A percentile compares a stretch with the other conserved stretches of the same genome.
Conservation (phyloP, 176 grass and related monocot genomes). For the Microstegium vimineum region DNA sequence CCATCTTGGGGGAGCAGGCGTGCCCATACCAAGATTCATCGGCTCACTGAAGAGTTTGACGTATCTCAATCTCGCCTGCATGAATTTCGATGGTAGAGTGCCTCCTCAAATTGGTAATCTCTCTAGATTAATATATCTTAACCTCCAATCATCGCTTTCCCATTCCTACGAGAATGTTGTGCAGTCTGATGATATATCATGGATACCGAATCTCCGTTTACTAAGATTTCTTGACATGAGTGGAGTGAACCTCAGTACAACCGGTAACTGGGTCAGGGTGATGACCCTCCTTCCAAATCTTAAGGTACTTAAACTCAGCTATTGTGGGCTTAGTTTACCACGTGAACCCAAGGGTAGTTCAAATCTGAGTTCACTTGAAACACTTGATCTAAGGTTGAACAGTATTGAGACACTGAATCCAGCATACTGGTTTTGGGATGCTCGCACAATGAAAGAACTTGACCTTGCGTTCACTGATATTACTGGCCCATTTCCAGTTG, state of each 20-base stretch:
- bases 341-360: neutral
- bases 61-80: constrained; percentile 19
- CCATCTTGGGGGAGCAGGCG: neutral
- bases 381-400: neutral
- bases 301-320: neutral
- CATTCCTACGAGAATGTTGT: neutral
- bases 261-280: neutral
- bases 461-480: neutral
- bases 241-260: neutral
- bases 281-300: constrained; percentile 25
- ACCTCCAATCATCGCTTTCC: neutral
- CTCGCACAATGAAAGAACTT: neutral
- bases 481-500: neutral
- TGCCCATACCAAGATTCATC: constrained; percentile 13
- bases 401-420: neutral
- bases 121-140: constrained; percentile 1
- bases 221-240: constrained; percentile 28
- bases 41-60: constrained; percentile 19
- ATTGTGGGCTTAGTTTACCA: neutral
- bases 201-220: neutral
- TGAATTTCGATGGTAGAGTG: constrained; percentile 13
- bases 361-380: neutral
- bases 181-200: constrained; percentile 20
- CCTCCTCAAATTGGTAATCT: constrained; percentile 41
- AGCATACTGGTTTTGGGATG: constrained; percentile 24